A percentile compares a stretch with the other conserved stretches of the same genome.
These are phyloP conservation scores for Thymus quinquecostatus DNA, from an alignment of 257 asterid genomes.

Conservation along the genomic window DNA sequence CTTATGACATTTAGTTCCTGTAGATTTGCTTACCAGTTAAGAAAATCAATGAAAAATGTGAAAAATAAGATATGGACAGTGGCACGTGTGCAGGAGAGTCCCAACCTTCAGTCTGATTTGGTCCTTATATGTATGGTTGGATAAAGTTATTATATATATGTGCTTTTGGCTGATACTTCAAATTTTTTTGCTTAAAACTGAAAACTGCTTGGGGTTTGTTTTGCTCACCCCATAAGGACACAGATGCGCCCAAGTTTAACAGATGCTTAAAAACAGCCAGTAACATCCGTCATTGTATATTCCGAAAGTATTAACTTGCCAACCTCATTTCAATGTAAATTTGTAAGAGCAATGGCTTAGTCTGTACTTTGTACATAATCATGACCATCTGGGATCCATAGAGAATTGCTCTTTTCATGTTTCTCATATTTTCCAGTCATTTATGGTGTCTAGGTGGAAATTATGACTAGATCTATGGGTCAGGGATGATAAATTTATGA, in stretches of 20 bases:
- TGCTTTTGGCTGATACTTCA: too few species aligned
- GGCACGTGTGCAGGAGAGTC: background rate
- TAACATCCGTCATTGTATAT: too few species aligned
- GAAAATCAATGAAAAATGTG: background rate
- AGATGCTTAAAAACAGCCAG: background rate
- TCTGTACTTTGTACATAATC: background rate
- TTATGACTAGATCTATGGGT: background rate
- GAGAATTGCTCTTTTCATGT: constrained; percentile 1
- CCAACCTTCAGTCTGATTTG: background rate
- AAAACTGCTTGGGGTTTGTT: too few species aligned
- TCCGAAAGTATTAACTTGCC: background rate
- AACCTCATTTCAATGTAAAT: too few species aligned
- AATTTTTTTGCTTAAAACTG: too few species aligned
- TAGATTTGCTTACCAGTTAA: background rate
- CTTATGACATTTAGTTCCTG: background rate
- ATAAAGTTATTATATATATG: background rate
- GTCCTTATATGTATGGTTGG: background rate
- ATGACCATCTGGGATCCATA: constrained; percentile 3
- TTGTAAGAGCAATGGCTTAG: too few species aligned
- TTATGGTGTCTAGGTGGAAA: background rate
- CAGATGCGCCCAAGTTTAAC: background rate
- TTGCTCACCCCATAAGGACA: background rate
- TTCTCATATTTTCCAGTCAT: background rate
- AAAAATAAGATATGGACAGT: background rate
- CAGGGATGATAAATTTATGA: too few species aligned